Percentiles rank a stretch among this genome's conserved stretches.
Evolutionary conservation across 345 rosid species (phyloP).

Genomic region (Brassica napus): DNA sequence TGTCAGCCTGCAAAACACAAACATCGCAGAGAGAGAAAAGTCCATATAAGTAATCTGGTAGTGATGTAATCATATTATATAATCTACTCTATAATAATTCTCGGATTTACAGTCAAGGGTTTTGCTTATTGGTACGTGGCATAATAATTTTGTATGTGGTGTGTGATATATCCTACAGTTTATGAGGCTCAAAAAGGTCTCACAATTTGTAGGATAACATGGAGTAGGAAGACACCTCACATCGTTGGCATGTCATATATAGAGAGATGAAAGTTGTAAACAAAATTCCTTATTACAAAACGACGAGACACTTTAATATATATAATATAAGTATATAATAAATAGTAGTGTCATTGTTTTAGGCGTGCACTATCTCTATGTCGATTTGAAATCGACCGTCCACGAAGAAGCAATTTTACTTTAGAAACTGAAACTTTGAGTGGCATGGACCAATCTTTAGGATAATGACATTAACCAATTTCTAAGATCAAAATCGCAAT

Average conservation of each 20-base stretch:
- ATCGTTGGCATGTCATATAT: conserved; percentile 9
- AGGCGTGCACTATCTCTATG: conserved; percentile 38
- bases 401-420: conserved; percentile 13
- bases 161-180: conserved; percentile 9
- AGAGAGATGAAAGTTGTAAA: conserved; percentile 6
- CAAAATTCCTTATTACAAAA: conserved; percentile 25
- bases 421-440: conserved; percentile 19
- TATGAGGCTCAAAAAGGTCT: conserved; percentile 20
- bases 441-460: conserved; percentile 39
- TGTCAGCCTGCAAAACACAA: background rate
- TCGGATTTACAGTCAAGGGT: background rate
- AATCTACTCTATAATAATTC: background rate
- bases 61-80: background rate
- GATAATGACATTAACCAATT: conserved; percentile 32
- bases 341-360: conserved; percentile 27
- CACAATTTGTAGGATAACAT: conserved; percentile 16
- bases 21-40: background rate
- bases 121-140: conserved; percentile 19
- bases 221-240: conserved; percentile 31
- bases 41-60: background rate
- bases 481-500: conserved; percentile 14
- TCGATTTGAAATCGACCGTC: conserved; percentile 37
- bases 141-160: conserved; percentile 4
- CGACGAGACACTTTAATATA: conserved; percentile 28
- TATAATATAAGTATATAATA: background rate